Conservation (phyloP, 768 basidiomycete species). For the Termitomyces titanicus region DNA sequence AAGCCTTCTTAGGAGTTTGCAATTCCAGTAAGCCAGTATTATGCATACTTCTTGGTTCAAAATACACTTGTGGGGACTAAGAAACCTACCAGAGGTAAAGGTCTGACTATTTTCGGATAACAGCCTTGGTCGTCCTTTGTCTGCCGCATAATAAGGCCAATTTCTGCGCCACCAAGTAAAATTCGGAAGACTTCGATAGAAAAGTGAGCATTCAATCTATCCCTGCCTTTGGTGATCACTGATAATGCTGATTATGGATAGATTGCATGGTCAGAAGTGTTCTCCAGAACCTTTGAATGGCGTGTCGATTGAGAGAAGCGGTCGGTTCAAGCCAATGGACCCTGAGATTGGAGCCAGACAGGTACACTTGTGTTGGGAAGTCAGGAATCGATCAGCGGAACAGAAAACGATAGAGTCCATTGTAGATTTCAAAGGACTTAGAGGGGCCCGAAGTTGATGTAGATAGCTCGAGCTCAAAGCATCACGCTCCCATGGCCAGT, state of each 20-base stretch:
- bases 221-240: too few species aligned
- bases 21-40: too few species aligned
- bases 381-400: background rate
- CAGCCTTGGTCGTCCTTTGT: background rate
- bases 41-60: too few species aligned
- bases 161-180: slow-evolving; percentile 10
- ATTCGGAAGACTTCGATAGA: background rate
- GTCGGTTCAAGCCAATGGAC: background rate
- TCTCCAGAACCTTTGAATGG: background rate
- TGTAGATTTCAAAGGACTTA: background rate
- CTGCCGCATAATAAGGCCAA: background rate
- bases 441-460: background rate
- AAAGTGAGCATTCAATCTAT: background rate
- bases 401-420: background rate
- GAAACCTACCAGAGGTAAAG: background rate
- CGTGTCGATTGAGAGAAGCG: background rate
- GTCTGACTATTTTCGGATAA: background rate
- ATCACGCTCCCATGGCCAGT: too few species aligned
- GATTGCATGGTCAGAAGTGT: too few species aligned
- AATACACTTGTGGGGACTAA: too few species aligned
- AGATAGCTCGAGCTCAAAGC: too few species aligned
- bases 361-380: too few species aligned
- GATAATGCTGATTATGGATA: too few species aligned
- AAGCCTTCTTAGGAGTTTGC: too few species aligned
- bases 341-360: too few species aligned